Conservation (phyloP, 2,329 filamentous ascomycete species). For the Eutypa lata region DNA sequence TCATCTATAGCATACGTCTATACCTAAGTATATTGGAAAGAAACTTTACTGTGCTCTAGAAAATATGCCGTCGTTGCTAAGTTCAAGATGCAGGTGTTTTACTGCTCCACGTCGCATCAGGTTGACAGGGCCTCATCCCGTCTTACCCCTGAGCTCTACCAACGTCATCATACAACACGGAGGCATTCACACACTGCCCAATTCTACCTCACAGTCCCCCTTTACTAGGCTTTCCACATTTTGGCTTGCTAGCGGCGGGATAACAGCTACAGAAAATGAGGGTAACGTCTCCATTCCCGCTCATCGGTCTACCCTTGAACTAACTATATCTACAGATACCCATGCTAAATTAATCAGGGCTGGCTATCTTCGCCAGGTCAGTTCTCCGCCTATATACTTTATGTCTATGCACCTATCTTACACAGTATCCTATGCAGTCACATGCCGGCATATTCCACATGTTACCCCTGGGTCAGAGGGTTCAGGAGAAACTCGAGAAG, state of each 20-base stretch:
- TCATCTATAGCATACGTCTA: background rate
- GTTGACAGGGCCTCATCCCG: background rate
- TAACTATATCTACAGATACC: slow-evolving; percentile 46
- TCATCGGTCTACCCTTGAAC: background rate
- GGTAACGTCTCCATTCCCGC: slow-evolving; percentile 32
- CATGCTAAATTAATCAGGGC: slow-evolving; percentile 67
- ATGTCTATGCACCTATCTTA: background rate
- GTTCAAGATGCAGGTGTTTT: background rate
- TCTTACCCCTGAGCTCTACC: background rate
- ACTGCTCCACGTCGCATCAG: background rate
- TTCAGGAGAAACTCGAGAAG: slow-evolving; percentile 82
- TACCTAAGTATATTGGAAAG: background rate
- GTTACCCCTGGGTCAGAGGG: slow-evolving; percentile 78
- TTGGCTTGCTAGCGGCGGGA: slow-evolving; percentile 76
- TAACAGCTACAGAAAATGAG: slow-evolving; percentile 55
- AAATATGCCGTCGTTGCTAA: background rate
- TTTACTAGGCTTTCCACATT: slow-evolving; percentile 61
- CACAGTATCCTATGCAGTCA: slow-evolving; percentile 41
- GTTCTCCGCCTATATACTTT: slow-evolving; percentile 9
- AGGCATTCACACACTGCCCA: background rate
- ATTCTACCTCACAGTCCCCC: background rate
- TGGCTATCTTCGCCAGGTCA: slow-evolving; percentile 70
- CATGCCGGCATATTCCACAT: slow-evolving; percentile 91
- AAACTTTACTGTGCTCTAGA: background rate
- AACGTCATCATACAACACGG: background rate